Percentiles rank a stretch among this genome's conserved stretches.
These are phyloP conservation scores for Pneumocystis murina DNA, from an alignment of 1,139 yeast species.

Conservation along the genomic window DNA sequence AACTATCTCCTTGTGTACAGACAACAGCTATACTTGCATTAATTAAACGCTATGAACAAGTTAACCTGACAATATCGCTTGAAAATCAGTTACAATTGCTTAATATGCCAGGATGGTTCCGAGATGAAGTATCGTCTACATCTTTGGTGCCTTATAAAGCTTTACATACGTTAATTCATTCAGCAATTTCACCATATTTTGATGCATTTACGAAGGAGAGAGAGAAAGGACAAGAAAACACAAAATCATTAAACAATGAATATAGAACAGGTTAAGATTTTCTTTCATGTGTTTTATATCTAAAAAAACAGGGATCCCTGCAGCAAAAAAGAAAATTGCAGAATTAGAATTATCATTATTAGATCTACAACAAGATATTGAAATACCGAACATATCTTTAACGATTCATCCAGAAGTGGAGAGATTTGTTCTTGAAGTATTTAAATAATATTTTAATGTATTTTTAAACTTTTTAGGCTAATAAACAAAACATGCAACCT, in stretches of 20 bases:
- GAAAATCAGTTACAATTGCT: constrained; percentile 8
- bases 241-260: constrained; percentile 2
- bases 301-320: constrained; percentile 20
- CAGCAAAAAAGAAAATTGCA: constrained; percentile 47
- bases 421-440: constrained; percentile 27
- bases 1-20: constrained; percentile 1
- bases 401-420: constrained; percentile 41
- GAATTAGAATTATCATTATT: constrained; percentile 57
- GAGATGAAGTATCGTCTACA: constrained; percentile 2
- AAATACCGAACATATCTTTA: constrained; percentile 47
- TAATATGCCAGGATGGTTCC: constrained; percentile 6
- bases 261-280: constrained; percentile 7
- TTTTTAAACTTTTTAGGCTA: constrained; percentile 14
- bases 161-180: constrained; percentile 42
- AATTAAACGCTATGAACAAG: constrained; percentile 4
- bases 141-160: constrained; percentile 33
- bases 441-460: not conserved
- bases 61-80: constrained; percentile 1
- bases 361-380: constrained; percentile 53
- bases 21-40: constrained; percentile 8
- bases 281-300: not conserved
- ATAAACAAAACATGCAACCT: constrained; percentile 18
- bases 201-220: constrained; percentile 25
- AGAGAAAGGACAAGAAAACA: constrained; percentile 2
- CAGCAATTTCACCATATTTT: constrained; percentile 41